A percentile compares a stretch with the other conserved stretches of the same genome.
phyloP scores from a whole-genome alignment of 129 eudicot genomes.

The Pittosporum tobira region DNA sequence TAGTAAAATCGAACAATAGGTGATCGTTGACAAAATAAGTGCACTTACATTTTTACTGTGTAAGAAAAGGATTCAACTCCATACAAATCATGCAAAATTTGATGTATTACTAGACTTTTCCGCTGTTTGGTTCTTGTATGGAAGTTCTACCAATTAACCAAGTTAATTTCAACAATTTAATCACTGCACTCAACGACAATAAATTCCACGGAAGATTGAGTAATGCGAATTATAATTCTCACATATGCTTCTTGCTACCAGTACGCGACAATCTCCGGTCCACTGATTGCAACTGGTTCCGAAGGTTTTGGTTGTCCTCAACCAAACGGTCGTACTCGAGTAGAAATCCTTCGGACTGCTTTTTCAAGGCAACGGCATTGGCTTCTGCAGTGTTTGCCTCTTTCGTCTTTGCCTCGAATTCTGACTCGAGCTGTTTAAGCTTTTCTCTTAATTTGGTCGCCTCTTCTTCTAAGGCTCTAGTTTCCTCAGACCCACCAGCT shows the following conservation, averaged over 20 bases:
- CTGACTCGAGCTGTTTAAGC: constrained; percentile 38
- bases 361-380: constrained; percentile 53
- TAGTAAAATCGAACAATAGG: too few relatives aligned
- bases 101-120: too few relatives aligned
- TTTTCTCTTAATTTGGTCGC: constrained; percentile 33
- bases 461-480: constrained; percentile 58
- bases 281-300: constrained; percentile 51
- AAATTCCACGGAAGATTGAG: constrained; percentile 9
- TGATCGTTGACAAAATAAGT: too few relatives aligned
- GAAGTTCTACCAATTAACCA: constrained; percentile 15
- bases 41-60: too few relatives aligned
- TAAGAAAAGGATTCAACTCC: too few relatives aligned
- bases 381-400: constrained; percentile 64
- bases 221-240: not conserved
- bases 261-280: constrained; percentile 30
- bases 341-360: constrained; percentile 87
- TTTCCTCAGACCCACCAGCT: constrained; percentile 39
- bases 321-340: constrained; percentile 79
- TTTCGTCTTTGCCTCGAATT: constrained; percentile 52
- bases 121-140: too few relatives aligned
- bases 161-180: constrained; percentile 17
- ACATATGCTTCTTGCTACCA: constrained; percentile 37
- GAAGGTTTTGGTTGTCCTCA: constrained; percentile 75
- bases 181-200: constrained; percentile 14
- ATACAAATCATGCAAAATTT: too few relatives aligned